Base-by-base conservation (phyloP, 2,329 filamentous ascomycete genomes). In the Colletotrichum orbiculare region DNA sequence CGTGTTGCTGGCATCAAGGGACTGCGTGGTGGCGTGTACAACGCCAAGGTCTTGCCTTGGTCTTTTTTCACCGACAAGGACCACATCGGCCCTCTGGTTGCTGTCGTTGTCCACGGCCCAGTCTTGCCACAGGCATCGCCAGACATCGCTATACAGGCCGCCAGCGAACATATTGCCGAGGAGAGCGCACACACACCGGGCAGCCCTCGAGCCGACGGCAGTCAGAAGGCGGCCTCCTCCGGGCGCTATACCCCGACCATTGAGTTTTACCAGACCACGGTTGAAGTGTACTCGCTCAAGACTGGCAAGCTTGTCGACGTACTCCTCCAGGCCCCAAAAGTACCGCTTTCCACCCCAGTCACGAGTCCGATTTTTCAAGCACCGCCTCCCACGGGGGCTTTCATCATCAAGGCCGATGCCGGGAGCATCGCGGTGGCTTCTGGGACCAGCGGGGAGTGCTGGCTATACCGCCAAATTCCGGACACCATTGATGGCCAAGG, bases 231-330 rank as follows among this genome's bases (percentile, higher is more conserved):
- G 48, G 73, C 71, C 49, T 71, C 71, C 60, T 71, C 75, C 57
- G 78, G 71, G 39, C 79, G 77, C 58, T 70, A 73, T 58, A 66
- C 73, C 43, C 69, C 78, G 43, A 70, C 75, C 6, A 81, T 89
- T 64, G 85, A 87, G 54, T 84, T 85, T 50, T 96, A 95, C 72
- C 94, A 97, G 76, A 97, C 94, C 0, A 90, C 91, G 0, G 93
- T 97, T 6, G 93, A 97, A 70, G 82, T 98, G 0, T 97, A 95
- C 76, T 97, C 94, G 1, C 80, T 98, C 65, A 88, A 87, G 70
- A 92, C 89, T n/a, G 89, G 89, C 71, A 84, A 87, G 67, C 86
- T 87, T 60, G 78, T 97, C 59, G 86, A 89, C 34, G 91, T 92
- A 0, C 81, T 98, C 8, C 89, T 96, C 66, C 86, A 89, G 71